Conservation (phyloP, 352 stramenopile species). For the Globisporangium recalcitrans region DNA sequence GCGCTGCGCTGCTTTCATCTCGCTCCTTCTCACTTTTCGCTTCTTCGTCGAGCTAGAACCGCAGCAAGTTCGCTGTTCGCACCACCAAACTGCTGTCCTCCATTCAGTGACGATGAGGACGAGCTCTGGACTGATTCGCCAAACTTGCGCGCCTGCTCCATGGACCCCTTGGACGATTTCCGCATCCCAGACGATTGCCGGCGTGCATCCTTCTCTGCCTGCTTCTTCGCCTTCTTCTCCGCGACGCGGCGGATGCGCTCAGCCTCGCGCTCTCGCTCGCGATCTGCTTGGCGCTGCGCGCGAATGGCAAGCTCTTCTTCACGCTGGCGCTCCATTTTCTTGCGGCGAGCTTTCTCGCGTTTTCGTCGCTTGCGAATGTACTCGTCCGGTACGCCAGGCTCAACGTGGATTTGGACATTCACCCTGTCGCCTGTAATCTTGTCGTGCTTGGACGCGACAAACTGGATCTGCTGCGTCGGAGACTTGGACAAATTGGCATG, state of each 20-base stretch:
- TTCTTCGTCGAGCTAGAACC: constrained; percentile 67
- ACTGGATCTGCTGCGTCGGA: constrained; percentile 61
- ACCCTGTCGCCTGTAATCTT: constrained; percentile 41
- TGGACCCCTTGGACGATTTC: constrained; percentile 39
- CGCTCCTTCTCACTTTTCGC: constrained; percentile 19
- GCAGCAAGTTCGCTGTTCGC: constrained; percentile 80
- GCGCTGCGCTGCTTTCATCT: constrained; percentile 12
- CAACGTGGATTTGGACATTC: constrained; percentile 50
- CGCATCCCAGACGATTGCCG: constrained; percentile 28
- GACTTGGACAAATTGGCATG: constrained; percentile 44
- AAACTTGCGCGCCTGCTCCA: constrained; percentile 75
- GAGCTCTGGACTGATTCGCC: constrained; percentile 47
- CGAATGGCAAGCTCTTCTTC: constrained; percentile 73
- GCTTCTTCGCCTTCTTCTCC: constrained; percentile 87
- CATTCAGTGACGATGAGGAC: constrained; percentile 28
- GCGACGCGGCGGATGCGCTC: constrained; percentile 74
- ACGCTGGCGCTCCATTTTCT: constrained; percentile 62
- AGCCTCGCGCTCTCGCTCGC: constrained; percentile 57
- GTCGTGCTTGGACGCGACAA: constrained; percentile 39
- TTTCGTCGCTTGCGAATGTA: constrained; percentile 86
- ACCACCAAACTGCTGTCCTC: constrained; percentile 32
- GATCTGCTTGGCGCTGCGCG: constrained; percentile 58
- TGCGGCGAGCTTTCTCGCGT: constrained; percentile 73
- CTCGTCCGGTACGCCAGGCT: constrained; percentile 64
- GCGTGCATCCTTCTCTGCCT: constrained; percentile 62